These are phyloP conservation scores for Phalaenopsis hybrid DNA, from an alignment of 116 monocot species.

Conservation along the genomic window DNA sequence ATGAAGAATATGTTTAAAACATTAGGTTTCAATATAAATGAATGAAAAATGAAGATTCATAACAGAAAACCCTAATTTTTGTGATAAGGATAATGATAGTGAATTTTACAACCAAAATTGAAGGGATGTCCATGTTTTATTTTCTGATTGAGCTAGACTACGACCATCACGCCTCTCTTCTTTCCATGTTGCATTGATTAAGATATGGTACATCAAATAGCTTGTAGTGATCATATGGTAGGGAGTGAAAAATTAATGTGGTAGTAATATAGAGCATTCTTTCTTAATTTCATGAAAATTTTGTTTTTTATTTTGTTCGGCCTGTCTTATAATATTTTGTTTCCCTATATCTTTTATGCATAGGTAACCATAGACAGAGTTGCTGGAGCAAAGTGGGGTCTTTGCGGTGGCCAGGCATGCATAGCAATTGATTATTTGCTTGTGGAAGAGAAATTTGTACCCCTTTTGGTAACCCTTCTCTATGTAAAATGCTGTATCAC, in stretches of 20 bases:
- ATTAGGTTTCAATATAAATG: too few relatives aligned
- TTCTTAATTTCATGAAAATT: background rate
- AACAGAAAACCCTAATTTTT: background rate
- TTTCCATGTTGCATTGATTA: too few relatives aligned
- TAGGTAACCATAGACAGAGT: constrained; percentile 49
- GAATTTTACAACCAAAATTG: too few relatives aligned
- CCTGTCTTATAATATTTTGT: background rate
- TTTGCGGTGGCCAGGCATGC: constrained; percentile 79
- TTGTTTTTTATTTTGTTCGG: background rate
- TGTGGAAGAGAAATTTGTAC: constrained; percentile 56
- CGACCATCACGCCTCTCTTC: background rate
- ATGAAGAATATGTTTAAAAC: too few relatives aligned
- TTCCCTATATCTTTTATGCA: background rate
- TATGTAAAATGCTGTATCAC: background rate
- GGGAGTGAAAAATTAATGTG: too few relatives aligned
- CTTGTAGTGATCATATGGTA: too few relatives aligned
- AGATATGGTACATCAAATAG: too few relatives aligned
- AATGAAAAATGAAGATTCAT: background rate
- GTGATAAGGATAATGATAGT: background rate
- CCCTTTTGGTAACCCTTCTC: constrained; percentile 36
- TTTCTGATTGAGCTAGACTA: background rate
- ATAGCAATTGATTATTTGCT: constrained; percentile 73
- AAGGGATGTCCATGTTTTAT: too few relatives aligned
- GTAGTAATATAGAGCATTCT: too few relatives aligned
- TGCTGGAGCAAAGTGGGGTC: constrained; percentile 65